A percentile compares a stretch with the other conserved stretches of the same genome.
Evolutionary conservation across 2,329 filamentous ascomycete species (phyloP).

Genomic region (Colletotrichum acutatum): DNA sequence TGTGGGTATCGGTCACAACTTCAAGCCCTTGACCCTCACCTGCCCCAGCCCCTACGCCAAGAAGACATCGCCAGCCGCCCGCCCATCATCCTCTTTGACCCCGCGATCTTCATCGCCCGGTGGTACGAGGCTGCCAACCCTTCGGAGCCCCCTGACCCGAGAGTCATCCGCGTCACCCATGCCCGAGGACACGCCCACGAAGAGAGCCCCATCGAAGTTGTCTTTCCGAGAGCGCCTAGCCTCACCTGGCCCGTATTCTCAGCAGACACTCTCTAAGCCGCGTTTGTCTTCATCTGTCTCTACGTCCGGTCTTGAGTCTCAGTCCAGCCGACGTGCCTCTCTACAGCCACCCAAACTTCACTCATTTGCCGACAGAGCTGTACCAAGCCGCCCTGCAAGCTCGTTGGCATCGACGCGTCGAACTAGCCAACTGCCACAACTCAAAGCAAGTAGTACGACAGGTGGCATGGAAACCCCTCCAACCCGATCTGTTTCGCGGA

Average conservation of each 20-base stretch:
- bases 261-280: slow-evolving; percentile 57
- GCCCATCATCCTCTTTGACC: slow-evolving; percentile 56
- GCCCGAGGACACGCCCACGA: slow-evolving; percentile 58
- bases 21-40: slow-evolving; percentile 70
- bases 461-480: slow-evolving; percentile 62
- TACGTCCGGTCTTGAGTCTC: slow-evolving; percentile 48
- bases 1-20: slow-evolving; percentile 75
- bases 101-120: slow-evolving; percentile 48
- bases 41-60: slow-evolving; percentile 69
- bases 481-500: slow-evolving; percentile 56
- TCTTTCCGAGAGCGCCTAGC: slow-evolving; percentile 65
- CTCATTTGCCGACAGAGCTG: slow-evolving; percentile 43
- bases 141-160: slow-evolving; percentile 60
- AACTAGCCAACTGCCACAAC: slow-evolving; percentile 64
- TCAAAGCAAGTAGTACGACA: slow-evolving; percentile 47
- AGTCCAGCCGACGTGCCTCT: slow-evolving; percentile 60
- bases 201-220: slow-evolving; percentile 55
- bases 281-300: slow-evolving; percentile 57
- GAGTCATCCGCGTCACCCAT: slow-evolving; percentile 60
- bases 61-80: slow-evolving; percentile 51
- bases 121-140: slow-evolving; percentile 58
- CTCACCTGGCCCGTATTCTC: slow-evolving; percentile 60
- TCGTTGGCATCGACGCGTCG: slow-evolving; percentile 65
- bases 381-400: slow-evolving; percentile 62
- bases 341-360: slow-evolving; percentile 58